Evolutionary conservation across 345 rosid species (phyloP).

Genomic region (Nephelium lappaceum): DNA sequence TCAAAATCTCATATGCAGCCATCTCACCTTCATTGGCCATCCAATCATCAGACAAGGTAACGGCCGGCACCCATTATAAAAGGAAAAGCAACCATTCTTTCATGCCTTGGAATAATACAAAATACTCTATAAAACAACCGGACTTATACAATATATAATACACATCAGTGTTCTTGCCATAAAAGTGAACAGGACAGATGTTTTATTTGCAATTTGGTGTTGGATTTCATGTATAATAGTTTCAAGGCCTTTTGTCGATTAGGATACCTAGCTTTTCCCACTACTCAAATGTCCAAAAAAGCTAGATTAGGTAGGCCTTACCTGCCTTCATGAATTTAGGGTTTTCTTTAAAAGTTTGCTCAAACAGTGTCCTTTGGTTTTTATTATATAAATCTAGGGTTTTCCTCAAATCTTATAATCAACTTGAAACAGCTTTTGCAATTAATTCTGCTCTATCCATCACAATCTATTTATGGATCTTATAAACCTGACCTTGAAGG

Average conservation of each 20-base stretch:
- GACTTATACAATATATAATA: neutral
- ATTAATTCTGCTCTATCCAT: conserved; percentile 4
- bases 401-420: neutral
- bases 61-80: neutral
- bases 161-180: neutral
- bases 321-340: neutral
- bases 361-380: neutral
- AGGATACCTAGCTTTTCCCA: conserved; percentile 14
- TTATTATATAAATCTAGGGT: conserved; percentile 10
- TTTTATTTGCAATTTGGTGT: conserved; percentile 12
- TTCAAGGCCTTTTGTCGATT: neutral
- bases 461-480: conserved; percentile 3
- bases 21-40: conserved; percentile 12
- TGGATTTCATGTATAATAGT: neutral
- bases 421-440: conserved; percentile 10
- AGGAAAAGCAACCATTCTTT: neutral
- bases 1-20: neutral
- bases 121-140: conserved; percentile 2
- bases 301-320: neutral
- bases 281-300: conserved; percentile 7
- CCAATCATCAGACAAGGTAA: conserved; percentile 1
- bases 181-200: neutral
- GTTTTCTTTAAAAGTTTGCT: neutral
- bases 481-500: conserved; percentile 7
- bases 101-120: neutral